Evolutionary conservation across 257 asterid genomes (phyloP).

Genomic region (Fraxinus anomala): DNA sequence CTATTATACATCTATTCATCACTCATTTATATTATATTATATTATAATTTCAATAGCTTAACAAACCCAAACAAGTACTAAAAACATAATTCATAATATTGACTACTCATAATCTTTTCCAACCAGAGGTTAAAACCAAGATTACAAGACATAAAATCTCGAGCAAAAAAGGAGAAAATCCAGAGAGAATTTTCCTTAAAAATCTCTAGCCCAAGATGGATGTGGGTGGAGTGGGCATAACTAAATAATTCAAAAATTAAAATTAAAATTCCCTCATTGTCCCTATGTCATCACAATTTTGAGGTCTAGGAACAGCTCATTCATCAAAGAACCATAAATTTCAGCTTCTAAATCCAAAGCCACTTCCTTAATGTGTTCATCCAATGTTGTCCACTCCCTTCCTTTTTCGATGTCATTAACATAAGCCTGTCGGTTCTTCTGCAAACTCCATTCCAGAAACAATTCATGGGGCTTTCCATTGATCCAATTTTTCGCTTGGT

Average conservation of each 20-base stretch:
- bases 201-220: not conserved
- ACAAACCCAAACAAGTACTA: not conserved
- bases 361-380: slow-evolving; percentile 50
- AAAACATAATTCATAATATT: not conserved
- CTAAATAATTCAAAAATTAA: not conserved
- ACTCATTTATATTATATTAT: no score
- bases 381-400: slow-evolving; percentile 57
- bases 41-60: no score
- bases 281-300: not conserved
- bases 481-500: slow-evolving; percentile 54
- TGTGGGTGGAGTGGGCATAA: not conserved
- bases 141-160: slow-evolving; percentile 9
- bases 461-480: slow-evolving; percentile 31
- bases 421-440: slow-evolving; percentile 52
- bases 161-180: slow-evolving; percentile 14
- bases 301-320: slow-evolving; percentile 50
- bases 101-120: not conserved
- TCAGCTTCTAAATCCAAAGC: slow-evolving; percentile 58
- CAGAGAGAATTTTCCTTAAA: slow-evolving; percentile 21
- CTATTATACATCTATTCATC: no score
- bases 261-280: slow-evolving; percentile 15
- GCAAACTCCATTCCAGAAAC: slow-evolving; percentile 50
- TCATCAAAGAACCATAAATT: slow-evolving; percentile 46
- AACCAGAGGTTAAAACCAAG: slow-evolving; percentile 31
- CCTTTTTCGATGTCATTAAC: slow-evolving; percentile 63